These are phyloP conservation scores for Fomitiporia mediterranea DNA, from an alignment of 1,284 basidiomycete genomes.

Conservation along the genomic window DNA sequence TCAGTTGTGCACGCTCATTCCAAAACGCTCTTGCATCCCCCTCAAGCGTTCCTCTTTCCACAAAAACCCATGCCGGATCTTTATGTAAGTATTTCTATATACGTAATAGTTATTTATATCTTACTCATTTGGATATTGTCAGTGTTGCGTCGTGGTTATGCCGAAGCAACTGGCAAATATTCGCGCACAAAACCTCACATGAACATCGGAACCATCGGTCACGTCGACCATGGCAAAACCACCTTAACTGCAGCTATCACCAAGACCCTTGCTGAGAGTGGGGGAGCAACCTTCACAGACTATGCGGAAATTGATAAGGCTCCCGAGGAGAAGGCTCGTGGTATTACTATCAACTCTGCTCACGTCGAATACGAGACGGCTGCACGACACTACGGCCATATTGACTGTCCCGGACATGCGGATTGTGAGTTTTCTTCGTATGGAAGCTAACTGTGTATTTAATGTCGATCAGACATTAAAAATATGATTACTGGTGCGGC, in stretches of 20 bases:
- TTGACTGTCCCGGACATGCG: slow-evolving; percentile 96
- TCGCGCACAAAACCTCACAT: slow-evolving; percentile 89
- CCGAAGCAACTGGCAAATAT: slow-evolving; percentile 71
- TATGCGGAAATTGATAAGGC: slow-evolving; percentile 99
- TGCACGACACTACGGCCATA: slow-evolving; percentile 95
- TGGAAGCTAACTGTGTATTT: neutral
- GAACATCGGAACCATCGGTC: slow-evolving; percentile 96
- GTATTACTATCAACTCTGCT: slow-evolving; percentile 94
- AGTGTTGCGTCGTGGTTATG: slow-evolving; percentile 59
- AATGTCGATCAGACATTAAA: slow-evolving; percentile 65
- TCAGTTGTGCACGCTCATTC: slow-evolving; percentile 13
- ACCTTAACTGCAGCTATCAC: slow-evolving; percentile 99
- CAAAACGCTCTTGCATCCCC: slow-evolving; percentile 24
- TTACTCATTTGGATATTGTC: neutral
- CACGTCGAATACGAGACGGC: slow-evolving; percentile 98
- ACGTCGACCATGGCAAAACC: slow-evolving; percentile 95
- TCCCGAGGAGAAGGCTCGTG: slow-evolving; percentile 99
- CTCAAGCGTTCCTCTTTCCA: slow-evolving; percentile 24
- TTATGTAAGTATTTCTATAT: slow-evolving; percentile 1
- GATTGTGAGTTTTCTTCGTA: slow-evolving; percentile 58
- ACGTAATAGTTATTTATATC: neutral
- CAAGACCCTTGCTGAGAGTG: slow-evolving; percentile 80
- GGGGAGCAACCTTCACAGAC: slow-evolving; percentile 94
- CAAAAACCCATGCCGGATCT: slow-evolving; percentile 12
- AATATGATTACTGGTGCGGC: slow-evolving; percentile 99